Evolutionary conservation across 805 yeast species (phyloP), one percentile per base, ranked within the genome.

Genomic region (Helenozyma baotianmanensis): DNA sequence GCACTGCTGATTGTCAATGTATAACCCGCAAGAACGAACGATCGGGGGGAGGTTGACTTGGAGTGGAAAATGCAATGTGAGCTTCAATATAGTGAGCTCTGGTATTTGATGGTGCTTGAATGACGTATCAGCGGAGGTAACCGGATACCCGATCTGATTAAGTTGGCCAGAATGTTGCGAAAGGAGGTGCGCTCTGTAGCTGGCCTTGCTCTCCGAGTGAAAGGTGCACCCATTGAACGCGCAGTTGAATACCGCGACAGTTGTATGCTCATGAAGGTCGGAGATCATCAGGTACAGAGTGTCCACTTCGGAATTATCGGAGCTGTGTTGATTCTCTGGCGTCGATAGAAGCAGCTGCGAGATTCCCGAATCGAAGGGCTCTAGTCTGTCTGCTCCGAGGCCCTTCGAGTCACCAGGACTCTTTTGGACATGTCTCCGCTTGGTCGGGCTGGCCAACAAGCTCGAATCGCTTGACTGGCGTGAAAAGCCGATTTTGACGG

Each of bases 1-100:
- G n/a, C n/a, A n/a, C n/a, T n/a, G n/a, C n/a, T n/a, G n/a, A n/a
- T n/a, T n/a, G n/a, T n/a, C n/a, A n/a, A n/a, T n/a, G n/a, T n/a
- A n/a, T n/a, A n/a, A n/a, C n/a, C n/a, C n/a, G n/a, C n/a, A n/a
- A n/a, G n/a, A n/a, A n/a, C n/a, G n/a, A n/a, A n/a, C n/a, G n/a
- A n/a, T n/a, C n/a, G 35, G 37, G 3, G 40, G 47, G 4, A 35
- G n/a, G 6, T 36, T 31, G 18, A 34, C 29, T 15, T 12, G 27
- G 21, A 41, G 36, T 2, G 50, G 50, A 10, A 45, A 45, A 15
- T 45, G 50, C 11, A 40, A 23, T n/a, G 33, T 30, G n/a, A 45
- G 33, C 23, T 31, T 34, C n/a, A 38, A 28, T 9, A 39, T 36
- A 6, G 46, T 33, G 14, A 40, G 32, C 21, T 43, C 50, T 5